phyloP scores from a whole-genome alignment of 1,284 basidiomycete genomes.

The Tilletia horrida region DNA sequence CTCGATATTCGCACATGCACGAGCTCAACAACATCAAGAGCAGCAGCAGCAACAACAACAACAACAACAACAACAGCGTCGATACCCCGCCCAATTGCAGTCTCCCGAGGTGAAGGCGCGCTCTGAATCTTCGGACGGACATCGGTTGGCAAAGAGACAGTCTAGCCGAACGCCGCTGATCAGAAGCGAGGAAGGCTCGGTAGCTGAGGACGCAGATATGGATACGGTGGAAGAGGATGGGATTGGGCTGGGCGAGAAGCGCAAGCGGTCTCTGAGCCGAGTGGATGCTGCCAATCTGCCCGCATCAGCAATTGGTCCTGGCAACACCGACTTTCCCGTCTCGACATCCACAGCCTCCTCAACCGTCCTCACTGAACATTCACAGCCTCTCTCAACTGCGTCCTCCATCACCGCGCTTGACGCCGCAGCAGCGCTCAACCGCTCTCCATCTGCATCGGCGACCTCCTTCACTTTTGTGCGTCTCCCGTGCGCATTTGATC shows the following conservation, averaged over 20 bases:
- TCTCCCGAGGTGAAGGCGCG: no score
- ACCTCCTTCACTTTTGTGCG: background rate
- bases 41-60: background rate
- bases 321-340: background rate
- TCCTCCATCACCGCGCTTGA: background rate
- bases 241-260: constrained; percentile 14
- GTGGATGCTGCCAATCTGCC: background rate
- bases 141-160: background rate
- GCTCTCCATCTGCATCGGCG: background rate
- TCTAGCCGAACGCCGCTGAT: background rate
- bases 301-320: background rate
- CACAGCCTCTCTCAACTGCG: background rate
- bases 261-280: constrained; percentile 3
- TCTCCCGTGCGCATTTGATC: background rate
- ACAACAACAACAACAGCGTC: background rate
- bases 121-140: background rate
- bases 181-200: background rate
- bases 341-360: background rate
- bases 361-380: background rate
- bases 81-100: background rate
- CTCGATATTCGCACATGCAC: background rate
- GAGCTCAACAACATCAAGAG: background rate
- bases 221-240: constrained; percentile 8
- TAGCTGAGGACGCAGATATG: background rate
- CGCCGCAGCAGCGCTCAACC: background rate